Evolutionary conservation across 345 rosid genomes (phyloP).

Genomic region (Passiflora organensis): DNA sequence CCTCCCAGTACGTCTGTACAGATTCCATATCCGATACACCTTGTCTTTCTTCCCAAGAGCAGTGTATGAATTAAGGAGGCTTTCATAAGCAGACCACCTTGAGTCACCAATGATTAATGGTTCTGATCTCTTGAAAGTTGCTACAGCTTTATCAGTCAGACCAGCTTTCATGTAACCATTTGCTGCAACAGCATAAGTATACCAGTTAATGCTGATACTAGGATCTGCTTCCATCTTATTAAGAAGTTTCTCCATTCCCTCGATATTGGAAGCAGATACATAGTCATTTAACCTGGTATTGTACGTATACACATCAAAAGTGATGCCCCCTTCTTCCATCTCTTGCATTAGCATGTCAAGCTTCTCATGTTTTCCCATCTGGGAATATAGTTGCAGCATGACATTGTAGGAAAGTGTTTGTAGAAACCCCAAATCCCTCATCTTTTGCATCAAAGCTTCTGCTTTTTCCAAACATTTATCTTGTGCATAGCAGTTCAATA

Average conservation of each 20-base stretch:
- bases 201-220: background rate
- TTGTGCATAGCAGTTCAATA: background rate
- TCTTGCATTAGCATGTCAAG: slow-evolving; percentile 39
- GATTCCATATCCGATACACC: slow-evolving; percentile 32
- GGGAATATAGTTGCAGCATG: slow-evolving; percentile 42
- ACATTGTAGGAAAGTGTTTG: slow-evolving; percentile 33
- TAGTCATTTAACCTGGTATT: too few species aligned
- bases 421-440: background rate
- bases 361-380: slow-evolving; percentile 24
- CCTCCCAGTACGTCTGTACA: slow-evolving; percentile 30
- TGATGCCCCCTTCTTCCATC: slow-evolving; percentile 42
- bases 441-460: background rate
- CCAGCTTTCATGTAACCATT: background rate
- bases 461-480: background rate
- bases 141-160: background rate
- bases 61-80: slow-evolving; percentile 22
- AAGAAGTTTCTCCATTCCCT: background rate
- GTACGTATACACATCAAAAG: slow-evolving; percentile 20
- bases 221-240: background rate
- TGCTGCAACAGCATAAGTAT: background rate
- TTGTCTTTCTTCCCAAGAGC: slow-evolving; percentile 31
- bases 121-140: background rate
- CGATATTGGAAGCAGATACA: background rate
- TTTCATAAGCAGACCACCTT: background rate
- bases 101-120: background rate